Base-by-base conservation (phyloP, 1,284 basidiomycete genomes). In the Ganoderma sinense region DNA sequence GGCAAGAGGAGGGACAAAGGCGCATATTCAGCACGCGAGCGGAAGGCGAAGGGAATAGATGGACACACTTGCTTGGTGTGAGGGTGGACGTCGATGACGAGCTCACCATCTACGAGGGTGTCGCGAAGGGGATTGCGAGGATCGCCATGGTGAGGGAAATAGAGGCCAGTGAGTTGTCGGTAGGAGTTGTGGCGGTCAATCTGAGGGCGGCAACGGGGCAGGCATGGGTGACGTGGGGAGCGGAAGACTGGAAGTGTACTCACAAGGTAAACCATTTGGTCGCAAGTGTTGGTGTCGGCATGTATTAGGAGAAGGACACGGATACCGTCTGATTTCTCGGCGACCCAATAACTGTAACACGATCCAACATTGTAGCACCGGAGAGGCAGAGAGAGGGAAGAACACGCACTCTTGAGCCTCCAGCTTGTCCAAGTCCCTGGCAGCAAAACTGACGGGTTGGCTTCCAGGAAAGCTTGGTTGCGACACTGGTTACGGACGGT, bases 321-420 rank as follows among this genome's bases (percentile, higher is more conserved):
- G 65, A 99, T 83, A 2, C 98, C 98, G 79, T 99, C 98, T n/a
- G 97, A 98, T 85, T 99, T 99, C 84, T 99, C 98, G 83, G 97
- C 98, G 39, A 99, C 97, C 97, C 97, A 99, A 80, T 94, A 99
- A 80, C 96, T 98, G 76, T 45, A 43, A 62, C 56, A 43, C 13
- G 10, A 23, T 20, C 71, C 65, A 53, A 58, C 20, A 48, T 55
- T 66, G 64, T 53, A 65, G 43, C 45, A 60, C 69, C 63, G 41
- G 23, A 51, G 23, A 40, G 26, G 60, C 40, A 61, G 48, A 69
- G 55, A 56, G n/a, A 8, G n/a, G 39, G 39, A 56, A 51, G 18
- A 31, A 55, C 69, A 89, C 87, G 76, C 79, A 96, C 96, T 98
- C 95, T 84, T 92, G 89, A 31, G 83, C 84, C 82, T 97, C 95